phyloP scores from a whole-genome alignment of 192 early-diverging fungal genomes.

The Dissophora ornata region DNA sequence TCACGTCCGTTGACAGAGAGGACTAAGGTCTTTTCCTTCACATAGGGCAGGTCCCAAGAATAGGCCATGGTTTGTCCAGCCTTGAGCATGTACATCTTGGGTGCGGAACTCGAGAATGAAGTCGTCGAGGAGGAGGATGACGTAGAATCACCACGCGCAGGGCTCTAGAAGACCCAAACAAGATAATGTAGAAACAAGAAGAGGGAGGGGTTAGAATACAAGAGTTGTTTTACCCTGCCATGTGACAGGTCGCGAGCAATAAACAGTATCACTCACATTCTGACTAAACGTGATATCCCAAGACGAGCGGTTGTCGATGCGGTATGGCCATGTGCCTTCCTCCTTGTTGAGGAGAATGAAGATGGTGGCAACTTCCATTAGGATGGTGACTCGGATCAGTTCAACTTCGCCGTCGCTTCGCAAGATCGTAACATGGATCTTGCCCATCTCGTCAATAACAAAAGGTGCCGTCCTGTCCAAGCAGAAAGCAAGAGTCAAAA shows the following conservation, averaged over 20 bases:
- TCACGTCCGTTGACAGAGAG: slow-evolving; percentile 80
- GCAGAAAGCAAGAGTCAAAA: too few species aligned
- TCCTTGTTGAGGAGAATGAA: slow-evolving; percentile 87
- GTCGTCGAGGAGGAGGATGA: slow-evolving; percentile 35
- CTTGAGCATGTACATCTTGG: slow-evolving; percentile 64
- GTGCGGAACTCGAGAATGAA: slow-evolving; percentile 41
- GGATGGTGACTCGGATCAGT: slow-evolving; percentile 82
- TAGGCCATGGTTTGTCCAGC: slow-evolving; percentile 74
- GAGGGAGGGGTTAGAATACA: too few species aligned
- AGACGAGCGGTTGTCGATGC: slow-evolving; percentile 81
- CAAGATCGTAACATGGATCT: slow-evolving; percentile 81
- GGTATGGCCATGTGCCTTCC: slow-evolving; percentile 88
- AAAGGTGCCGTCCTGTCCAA: slow-evolving; percentile 84
- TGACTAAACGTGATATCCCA: slow-evolving; percentile 85
- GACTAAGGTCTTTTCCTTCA: slow-evolving; percentile 77
- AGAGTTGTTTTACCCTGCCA: too few species aligned
- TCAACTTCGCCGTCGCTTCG: slow-evolving; percentile 68
- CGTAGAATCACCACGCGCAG: slow-evolving; percentile 14
- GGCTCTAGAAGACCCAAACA: slow-evolving; percentile 10
- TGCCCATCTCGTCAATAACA: slow-evolving; percentile 88
- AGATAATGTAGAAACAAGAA: neutral
- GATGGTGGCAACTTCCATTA: slow-evolving; percentile 91
- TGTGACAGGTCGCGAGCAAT: too few species aligned
- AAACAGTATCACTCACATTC: slow-evolving; percentile 66
- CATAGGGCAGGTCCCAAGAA: slow-evolving; percentile 91